phyloP scores from a whole-genome alignment of 192 early-diverging fungal species.

The Diversispora epigaea region DNA sequence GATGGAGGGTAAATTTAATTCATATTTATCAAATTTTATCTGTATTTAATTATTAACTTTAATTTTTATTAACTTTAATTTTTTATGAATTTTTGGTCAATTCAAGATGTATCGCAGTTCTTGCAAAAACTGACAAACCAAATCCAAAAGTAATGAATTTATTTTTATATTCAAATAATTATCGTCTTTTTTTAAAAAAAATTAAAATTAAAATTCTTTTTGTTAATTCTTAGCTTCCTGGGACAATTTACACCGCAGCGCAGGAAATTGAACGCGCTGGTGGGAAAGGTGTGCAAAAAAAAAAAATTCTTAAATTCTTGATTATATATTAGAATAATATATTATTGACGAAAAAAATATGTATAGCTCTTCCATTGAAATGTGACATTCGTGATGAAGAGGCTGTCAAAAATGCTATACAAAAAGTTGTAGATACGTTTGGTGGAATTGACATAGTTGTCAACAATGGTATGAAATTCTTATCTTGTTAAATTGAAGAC shows the following conservation, averaged over 20 bases:
- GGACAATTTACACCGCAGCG: slow-evolving; percentile 81
- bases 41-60: slow-evolving; percentile 69
- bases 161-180: not conserved
- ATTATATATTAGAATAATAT: too few species aligned
- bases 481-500: not conserved
- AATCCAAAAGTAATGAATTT: slow-evolving; percentile 53
- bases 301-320: too few species aligned
- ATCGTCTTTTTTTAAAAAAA: not conserved
- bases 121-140: slow-evolving; percentile 72
- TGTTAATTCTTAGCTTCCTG: slow-evolving; percentile 59
- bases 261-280: slow-evolving; percentile 70
- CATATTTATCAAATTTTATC: not conserved
- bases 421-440: slow-evolving; percentile 64
- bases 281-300: slow-evolving; percentile 48
- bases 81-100: too few species aligned
- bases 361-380: slow-evolving; percentile 64
- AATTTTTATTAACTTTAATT: slow-evolving; percentile 27
- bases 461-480: slow-evolving; percentile 54
- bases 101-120: slow-evolving; percentile 65
- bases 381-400: slow-evolving; percentile 85
- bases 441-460: slow-evolving; percentile 81
- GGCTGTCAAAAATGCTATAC: slow-evolving; percentile 67
- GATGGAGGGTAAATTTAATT: slow-evolving; percentile 27
- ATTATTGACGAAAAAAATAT: not conserved
- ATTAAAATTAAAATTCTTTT: not conserved